Percentiles rank a stretch among this genome's conserved stretches.
Conservation (phyloP, 768 basidiomycete genomes). For the Mrakia gelida region DNA sequence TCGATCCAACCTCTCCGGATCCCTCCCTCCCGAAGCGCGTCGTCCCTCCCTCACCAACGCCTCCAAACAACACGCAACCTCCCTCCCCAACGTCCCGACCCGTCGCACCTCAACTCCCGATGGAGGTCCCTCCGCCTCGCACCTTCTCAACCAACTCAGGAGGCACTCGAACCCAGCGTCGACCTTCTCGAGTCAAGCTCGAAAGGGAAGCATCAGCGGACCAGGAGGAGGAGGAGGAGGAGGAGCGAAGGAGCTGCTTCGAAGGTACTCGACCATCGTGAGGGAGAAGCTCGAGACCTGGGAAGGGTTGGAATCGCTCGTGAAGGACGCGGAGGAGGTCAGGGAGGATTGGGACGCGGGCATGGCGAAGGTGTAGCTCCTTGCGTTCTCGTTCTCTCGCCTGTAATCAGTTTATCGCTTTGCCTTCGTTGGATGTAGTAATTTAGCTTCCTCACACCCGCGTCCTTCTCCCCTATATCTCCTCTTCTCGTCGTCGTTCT, state of each 20-base stretch:
- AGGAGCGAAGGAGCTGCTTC: background rate
- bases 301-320: background rate
- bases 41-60: background rate
- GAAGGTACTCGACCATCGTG: conserved; percentile 8
- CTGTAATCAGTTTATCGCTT: too few species aligned
- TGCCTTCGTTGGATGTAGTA: background rate
- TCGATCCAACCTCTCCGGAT: conserved; percentile 5
- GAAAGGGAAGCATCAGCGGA: background rate
- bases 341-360: conserved; percentile 4
- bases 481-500: background rate
- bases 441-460: background rate
- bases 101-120: background rate
- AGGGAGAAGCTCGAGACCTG: conserved; percentile 9
- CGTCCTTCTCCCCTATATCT: too few species aligned
- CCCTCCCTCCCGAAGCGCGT: too few species aligned
- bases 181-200: background rate
- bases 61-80: background rate
- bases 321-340: conserved; percentile 20
- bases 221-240: background rate
- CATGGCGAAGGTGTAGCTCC: background rate
- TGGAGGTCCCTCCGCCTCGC: background rate
- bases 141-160: conserved; percentile 4
- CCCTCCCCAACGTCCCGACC: background rate
- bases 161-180: background rate
- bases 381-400: background rate